Percentiles rank a stretch among this genome's conserved stretches.
Conservation (phyloP, 1,284 basidiomycete species). For the Neonothopanus nambi region DNA sequence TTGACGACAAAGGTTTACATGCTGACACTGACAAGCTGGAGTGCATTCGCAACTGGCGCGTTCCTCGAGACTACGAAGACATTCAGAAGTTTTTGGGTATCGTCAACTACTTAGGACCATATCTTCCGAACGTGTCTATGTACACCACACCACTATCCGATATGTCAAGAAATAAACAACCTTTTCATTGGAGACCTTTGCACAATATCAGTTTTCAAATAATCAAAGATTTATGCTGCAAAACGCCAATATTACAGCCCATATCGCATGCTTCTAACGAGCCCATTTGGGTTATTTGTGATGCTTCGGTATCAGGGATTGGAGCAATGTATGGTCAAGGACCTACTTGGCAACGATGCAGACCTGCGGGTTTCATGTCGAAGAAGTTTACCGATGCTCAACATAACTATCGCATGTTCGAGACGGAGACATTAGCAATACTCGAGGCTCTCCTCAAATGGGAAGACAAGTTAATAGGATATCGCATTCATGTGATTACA, state of each 20-base stretch:
- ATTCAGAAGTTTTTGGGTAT: slow-evolving; percentile 41
- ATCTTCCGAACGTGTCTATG: slow-evolving; percentile 36
- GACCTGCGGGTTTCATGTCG: slow-evolving; percentile 40
- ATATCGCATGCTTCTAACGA: slow-evolving; percentile 18
- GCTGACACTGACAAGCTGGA: slow-evolving; percentile 25
- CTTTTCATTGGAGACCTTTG: slow-evolving; percentile 14
- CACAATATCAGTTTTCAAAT: slow-evolving; percentile 15
- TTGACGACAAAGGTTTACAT: slow-evolving; percentile 21
- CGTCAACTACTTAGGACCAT: slow-evolving; percentile 38
- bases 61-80: slow-evolving; percentile 32
- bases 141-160: slow-evolving; percentile 25
- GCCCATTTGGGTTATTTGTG: slow-evolving; percentile 43
- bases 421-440: slow-evolving; percentile 38
- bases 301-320: slow-evolving; percentile 37
- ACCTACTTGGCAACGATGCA: slow-evolving; percentile 31
- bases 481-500: slow-evolving; percentile 32
- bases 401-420: slow-evolving; percentile 35
- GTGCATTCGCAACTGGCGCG: slow-evolving; percentile 29
- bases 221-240: slow-evolving; percentile 13
- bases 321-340: slow-evolving; percentile 41
- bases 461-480: slow-evolving; percentile 37
- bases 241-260: slow-evolving; percentile 14
- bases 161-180: slow-evolving; percentile 17
- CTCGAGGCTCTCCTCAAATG: slow-evolving; percentile 37
- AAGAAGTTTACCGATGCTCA: slow-evolving; percentile 40